phyloP scores from a whole-genome alignment of 768 basidiomycete species.

The Pisolithus microcarpus region DNA sequence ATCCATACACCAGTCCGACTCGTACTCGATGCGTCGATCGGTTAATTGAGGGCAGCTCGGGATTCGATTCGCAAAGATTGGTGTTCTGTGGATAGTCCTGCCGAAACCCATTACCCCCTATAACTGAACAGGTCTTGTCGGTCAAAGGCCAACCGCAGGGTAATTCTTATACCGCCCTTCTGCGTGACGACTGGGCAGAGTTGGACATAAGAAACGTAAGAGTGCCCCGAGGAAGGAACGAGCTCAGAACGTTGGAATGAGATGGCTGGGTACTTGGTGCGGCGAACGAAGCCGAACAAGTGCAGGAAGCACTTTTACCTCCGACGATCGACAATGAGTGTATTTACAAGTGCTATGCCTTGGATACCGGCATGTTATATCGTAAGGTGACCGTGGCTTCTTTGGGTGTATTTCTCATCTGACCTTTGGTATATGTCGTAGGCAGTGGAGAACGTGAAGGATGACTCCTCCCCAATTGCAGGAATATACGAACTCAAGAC shows the following conservation, averaged over 20 bases:
- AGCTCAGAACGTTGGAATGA: constrained; percentile 88
- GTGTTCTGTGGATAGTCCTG: not conserved
- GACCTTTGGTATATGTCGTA: constrained; percentile 19
- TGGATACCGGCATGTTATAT: constrained; percentile 92
- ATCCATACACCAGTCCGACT: constrained; percentile 24
- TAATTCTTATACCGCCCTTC: constrained; percentile 42
- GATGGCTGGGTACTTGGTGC: constrained; percentile 70
- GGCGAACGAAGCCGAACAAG: constrained; percentile 30
- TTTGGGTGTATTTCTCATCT: not conserved
- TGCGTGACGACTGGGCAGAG: constrained; percentile 74
- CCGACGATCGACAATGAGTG: constrained; percentile 78
- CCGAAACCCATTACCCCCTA: not conserved
- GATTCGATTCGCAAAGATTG: constrained; percentile 18
- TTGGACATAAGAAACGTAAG: constrained; percentile 56
- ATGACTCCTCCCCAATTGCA: constrained; percentile 46
- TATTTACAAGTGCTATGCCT: constrained; percentile 74
- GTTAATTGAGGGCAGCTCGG: constrained; percentile 32
- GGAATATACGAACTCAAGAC: constrained; percentile 75
- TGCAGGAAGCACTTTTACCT: constrained; percentile 63
- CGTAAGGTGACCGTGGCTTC: constrained; percentile 51
- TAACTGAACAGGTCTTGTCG: constrained; percentile 37
- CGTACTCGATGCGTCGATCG: constrained; percentile 55
- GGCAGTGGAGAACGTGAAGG: constrained; percentile 63
- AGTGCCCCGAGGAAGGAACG: constrained; percentile 74
- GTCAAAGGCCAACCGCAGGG: constrained; percentile 38